Base-by-base conservation (phyloP, 2,329 filamentous ascomycete species). In the Ophiostoma sp. region DNA sequence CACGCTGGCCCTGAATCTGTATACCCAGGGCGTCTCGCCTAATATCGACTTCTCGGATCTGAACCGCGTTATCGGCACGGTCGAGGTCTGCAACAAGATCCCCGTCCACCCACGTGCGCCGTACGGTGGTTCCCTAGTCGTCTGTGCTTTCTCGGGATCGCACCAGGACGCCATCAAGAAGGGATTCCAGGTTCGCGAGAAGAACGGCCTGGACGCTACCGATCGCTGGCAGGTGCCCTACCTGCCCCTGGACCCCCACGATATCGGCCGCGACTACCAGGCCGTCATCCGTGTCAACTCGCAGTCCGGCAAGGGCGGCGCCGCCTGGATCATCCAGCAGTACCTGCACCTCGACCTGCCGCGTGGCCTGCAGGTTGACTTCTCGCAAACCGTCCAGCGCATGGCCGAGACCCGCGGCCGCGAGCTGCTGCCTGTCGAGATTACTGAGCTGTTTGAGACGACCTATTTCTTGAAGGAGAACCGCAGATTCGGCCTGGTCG, bases 131-230 rank as follows among this genome's bases (percentile, higher is more conserved):
- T 92, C 93, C 78, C 88, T 98, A 77, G 94, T 97, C n/a, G 92
- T 95, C 33, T 96, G 92, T 80, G 94, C 95, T 31, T 98, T 98
- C 84, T 94, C 91, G 76, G 95, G 95, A 72, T 94, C 91, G 33
- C 95, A 98, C 82, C 95, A 98, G 83, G 95, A 98, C 80, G 95
- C 95, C 70, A 97, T 98, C 85, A 97, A 97, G 84, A 98, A 98
- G 86, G 92, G 92, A 0, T 94, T 96, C 85, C 88, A 93, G 80
- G 80, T 86, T 55, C 91, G 95, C 74, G 87, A 94, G 80, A 82
- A 86, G 61, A 82, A 87, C 0, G 87, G 86, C 71, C 85, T 87
- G 63, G 84, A 83, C 5, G 84, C 87, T 79, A 89, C 95, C 73
- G 89, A 91, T 79, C 85, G 84, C 55, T 98, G 95, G 95, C 85